These are phyloP conservation scores for Tulasnella sp. DNA, from an alignment of 768 basidiomycete species.

Conservation along the genomic window DNA sequence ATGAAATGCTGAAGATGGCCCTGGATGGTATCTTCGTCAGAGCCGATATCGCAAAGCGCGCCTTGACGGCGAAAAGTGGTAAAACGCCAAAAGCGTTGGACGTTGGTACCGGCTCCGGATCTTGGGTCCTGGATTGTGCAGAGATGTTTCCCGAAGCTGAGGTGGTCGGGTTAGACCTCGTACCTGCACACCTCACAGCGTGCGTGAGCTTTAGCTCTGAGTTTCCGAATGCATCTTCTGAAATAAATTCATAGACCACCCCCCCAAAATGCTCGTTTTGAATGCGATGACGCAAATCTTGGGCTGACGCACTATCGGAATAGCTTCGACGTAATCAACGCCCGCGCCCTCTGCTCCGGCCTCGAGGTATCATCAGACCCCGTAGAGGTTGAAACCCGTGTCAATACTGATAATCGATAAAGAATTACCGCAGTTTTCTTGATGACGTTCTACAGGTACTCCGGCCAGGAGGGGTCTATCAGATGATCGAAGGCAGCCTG, in stretches of 20 bases:
- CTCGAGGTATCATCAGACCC: neutral
- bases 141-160: neutral
- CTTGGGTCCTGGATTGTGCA: conserved; percentile 12
- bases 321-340: neutral
- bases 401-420: neutral
- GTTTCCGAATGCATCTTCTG: neutral
- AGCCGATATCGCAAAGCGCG: neutral
- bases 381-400: neutral
- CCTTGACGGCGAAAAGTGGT: neutral
- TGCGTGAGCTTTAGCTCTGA: neutral
- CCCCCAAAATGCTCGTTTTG: conserved; percentile 5
- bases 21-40: conserved; percentile 9
- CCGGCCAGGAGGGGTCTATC: conserved; percentile 5
- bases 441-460: neutral
- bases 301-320: conserved; percentile 7
- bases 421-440: conserved; percentile 1
- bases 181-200: neutral
- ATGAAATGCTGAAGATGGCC: neutral
- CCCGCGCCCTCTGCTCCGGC: neutral
- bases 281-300: conserved; percentile 15
- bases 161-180: conserved; percentile 7
- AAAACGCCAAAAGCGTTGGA: neutral
- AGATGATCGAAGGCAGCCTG: neutral
- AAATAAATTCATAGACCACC: neutral
- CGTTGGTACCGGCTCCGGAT: conserved; percentile 6